Evolutionary conservation across 2,329 filamentous ascomycete genomes (phyloP), one percentile per base, ranked within the genome.

Genomic region (Neocatenulostroma microsporum): DNA sequence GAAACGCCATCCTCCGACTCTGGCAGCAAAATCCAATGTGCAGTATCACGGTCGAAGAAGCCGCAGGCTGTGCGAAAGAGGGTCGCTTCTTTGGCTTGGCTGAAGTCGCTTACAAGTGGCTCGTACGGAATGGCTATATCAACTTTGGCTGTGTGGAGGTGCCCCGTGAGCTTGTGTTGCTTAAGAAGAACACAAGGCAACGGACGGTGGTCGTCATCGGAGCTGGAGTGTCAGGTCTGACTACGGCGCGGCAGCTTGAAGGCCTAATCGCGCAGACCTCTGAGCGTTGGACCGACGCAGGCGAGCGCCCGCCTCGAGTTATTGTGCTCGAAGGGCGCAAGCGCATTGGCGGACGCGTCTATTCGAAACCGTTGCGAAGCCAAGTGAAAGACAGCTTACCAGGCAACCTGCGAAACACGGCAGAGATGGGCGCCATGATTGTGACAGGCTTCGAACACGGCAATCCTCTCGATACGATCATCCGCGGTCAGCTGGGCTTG

Each of bases 341-440:
- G 53, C 79, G 91, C 40, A 78, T 98, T 35, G 91, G 91, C 26
- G 91, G 91, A 26, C 78, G 91, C 48, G 86, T 98, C 14, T 96
- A 95, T 62, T 98, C 91, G 36, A 86, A 81, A 56, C 76, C 74
- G 30, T 60, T 80, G 42, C 67, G 65, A 68, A 71, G 78, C 66
- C 65, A 82, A 67, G 60, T 74, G 58, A 61, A 68, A 38, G 56
- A 68, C 54, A 62, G 64, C 46, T 49, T 77, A 56, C 63, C 69
- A 56, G 52, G 68, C 47, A 56, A 69, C 62, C 75, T 72, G 58
- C 74, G 63, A 34, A 82, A 82, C 54, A 96, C 88, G 14, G 91
- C 86, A 21, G 91, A 98, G 60, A 93, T 95, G 80, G 91, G 91
- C 19, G 91, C 89, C 37, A 94, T 98, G 72, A 96, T 98, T 42